These are phyloP conservation scores for Solanum phureja DNA, from an alignment of 257 asterid species.

Conservation along the genomic window DNA sequence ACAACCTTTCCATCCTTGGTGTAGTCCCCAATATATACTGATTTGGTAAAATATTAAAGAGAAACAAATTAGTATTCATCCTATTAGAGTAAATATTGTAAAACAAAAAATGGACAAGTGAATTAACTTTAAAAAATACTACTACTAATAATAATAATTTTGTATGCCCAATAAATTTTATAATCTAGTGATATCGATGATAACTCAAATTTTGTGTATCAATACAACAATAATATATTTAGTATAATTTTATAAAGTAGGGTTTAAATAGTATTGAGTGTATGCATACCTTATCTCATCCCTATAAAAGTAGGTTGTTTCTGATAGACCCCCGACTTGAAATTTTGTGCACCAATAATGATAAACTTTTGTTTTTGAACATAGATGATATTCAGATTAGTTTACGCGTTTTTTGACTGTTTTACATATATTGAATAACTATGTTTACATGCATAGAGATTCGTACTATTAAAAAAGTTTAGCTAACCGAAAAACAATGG, in stretches of 20 bases:
- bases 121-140: neutral
- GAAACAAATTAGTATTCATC: neutral
- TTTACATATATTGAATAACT: neutral
- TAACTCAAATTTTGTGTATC: neutral
- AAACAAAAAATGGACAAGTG: neutral
- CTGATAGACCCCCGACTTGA: fast-evolving
- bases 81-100: neutral
- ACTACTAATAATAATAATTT: neutral
- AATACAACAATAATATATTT: neutral
- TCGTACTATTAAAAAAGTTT: neutral
- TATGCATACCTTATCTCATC: neutral
- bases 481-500: neutral
- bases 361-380: neutral
- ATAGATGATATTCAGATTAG: neutral
- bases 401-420: neutral
- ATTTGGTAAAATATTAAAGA: neutral
- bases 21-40: neutral
- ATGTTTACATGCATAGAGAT: fast-evolving
- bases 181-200: neutral
- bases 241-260: neutral
- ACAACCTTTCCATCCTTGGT: neutral
- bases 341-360: neutral
- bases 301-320: neutral
- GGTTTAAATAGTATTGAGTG: neutral
- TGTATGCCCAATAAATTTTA: neutral